phyloP scores from a whole-genome alignment of 164 flowering plant genomes.

The Paratinospora sagittata region DNA sequence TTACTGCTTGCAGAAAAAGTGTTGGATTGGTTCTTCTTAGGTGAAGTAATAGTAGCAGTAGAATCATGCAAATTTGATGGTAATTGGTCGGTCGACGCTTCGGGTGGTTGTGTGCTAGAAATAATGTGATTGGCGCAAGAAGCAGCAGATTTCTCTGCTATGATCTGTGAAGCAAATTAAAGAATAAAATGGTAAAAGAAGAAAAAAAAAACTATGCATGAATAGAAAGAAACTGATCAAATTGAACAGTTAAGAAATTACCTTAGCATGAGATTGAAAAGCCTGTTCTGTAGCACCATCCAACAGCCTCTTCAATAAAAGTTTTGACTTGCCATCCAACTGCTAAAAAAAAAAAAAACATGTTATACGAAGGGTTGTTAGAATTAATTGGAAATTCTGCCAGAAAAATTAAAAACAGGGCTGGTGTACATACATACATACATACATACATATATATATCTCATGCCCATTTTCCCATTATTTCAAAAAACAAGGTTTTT shows the following conservation, averaged over 20 bases:
- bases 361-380: too few species aligned
- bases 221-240: background rate
- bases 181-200: background rate
- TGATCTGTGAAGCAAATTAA: slow-evolving; percentile 14
- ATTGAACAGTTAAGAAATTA: background rate
- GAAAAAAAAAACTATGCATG: background rate
- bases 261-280: slow-evolving; percentile 28
- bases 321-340: slow-evolving; percentile 34
- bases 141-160: slow-evolving; percentile 9
- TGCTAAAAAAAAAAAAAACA: slow-evolving; percentile 12
- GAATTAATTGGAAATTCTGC: too few species aligned
- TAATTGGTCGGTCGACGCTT: background rate
- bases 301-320: slow-evolving; percentile 32
- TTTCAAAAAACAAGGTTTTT: too few species aligned
- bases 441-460: too few species aligned
- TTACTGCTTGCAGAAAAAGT: background rate
- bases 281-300: slow-evolving; percentile 33
- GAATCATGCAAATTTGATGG: too few species aligned
- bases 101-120: too few species aligned
- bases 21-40: background rate
- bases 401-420: too few species aligned
- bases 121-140: too few species aligned
- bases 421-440: too few species aligned
- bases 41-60: too few species aligned
- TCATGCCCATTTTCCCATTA: too few species aligned